These are phyloP conservation scores for Colletotrichum lindemuthianum DNA, from an alignment of 2,329 filamentous ascomycete species.

Conservation along the genomic window DNA sequence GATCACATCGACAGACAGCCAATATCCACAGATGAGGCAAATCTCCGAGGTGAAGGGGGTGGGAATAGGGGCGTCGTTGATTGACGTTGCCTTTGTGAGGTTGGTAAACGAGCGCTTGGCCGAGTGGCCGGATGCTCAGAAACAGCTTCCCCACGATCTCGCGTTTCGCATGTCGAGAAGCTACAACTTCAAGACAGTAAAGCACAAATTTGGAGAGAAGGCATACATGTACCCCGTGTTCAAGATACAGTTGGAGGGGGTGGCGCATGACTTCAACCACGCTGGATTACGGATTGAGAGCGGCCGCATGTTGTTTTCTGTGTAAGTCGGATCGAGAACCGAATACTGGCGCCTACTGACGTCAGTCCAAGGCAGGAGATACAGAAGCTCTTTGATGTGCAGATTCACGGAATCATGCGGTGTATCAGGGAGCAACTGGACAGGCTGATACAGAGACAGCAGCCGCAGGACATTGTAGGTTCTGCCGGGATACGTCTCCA, in stretches of 20 bases:
- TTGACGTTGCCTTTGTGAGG: constrained; percentile 53
- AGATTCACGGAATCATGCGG: constrained; percentile 50
- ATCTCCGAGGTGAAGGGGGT: constrained; percentile 54
- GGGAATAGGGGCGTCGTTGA: constrained; percentile 57
- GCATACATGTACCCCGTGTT: constrained; percentile 53
- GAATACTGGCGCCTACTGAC: neutral
- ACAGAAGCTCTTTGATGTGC: constrained; percentile 37
- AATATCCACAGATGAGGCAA: constrained; percentile 45
- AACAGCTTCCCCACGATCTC: constrained; percentile 48
- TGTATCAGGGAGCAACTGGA: constrained; percentile 53
- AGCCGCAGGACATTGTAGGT: constrained; percentile 47
- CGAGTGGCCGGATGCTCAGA: constrained; percentile 46
- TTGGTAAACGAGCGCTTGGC: constrained; percentile 51
- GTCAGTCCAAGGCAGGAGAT: constrained; percentile 1
- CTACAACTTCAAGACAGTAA: constrained; percentile 50
- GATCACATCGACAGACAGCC: constrained; percentile 44
- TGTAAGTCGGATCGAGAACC: constrained; percentile 42
- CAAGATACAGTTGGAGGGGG: constrained; percentile 55
- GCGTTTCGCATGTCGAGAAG: constrained; percentile 49
- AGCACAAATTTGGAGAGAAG: constrained; percentile 56
- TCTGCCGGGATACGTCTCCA: neutral
- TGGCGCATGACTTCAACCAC: constrained; percentile 52
- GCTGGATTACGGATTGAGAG: constrained; percentile 49
- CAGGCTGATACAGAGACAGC: constrained; percentile 47
- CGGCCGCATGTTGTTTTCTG: constrained; percentile 52